phyloP scores from a whole-genome alignment of 805 yeast genomes.

The Cyberlindnera xylosilytica region DNA sequence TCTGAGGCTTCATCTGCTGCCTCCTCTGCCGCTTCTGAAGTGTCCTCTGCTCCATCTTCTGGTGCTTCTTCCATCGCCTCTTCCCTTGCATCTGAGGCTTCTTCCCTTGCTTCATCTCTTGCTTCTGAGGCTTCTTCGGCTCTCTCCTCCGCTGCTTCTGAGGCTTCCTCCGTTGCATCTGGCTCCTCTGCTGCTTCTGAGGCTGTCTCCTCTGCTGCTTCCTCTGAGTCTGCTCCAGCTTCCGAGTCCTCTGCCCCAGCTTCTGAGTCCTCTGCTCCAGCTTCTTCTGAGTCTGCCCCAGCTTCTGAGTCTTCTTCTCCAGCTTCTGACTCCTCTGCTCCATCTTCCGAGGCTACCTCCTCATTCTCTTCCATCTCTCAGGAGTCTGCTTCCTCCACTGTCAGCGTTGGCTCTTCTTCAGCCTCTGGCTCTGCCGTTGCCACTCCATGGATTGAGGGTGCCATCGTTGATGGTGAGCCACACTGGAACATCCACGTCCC shows the following conservation, averaged over 20 bases:
- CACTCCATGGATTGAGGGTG: neutral
- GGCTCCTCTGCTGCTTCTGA: neutral
- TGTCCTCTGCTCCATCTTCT: neutral
- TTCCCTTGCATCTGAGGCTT: constrained; percentile 4
- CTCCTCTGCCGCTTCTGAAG: neutral
- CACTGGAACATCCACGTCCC: neutral
- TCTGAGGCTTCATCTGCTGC: neutral
- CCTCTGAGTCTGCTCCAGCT: constrained; percentile 5
- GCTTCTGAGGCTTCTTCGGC: neutral
- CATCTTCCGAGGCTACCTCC: neutral
- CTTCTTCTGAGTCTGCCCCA: neutral
- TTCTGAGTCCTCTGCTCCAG: neutral
- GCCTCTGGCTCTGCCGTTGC: constrained; percentile 1
- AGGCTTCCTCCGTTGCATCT: neutral
- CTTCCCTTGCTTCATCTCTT: neutral
- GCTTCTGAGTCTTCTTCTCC: neutral
- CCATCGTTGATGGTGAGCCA: neutral
- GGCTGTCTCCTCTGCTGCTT: neutral
- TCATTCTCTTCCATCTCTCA: neutral
- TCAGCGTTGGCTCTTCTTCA: neutral
- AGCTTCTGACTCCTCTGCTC: neutral
- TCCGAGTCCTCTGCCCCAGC: constrained; percentile 1
- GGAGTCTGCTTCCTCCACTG: neutral
- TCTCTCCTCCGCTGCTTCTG: neutral
- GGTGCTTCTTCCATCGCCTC: constrained; percentile 2